Conservation (phyloP, 176 grass and related monocot genomes). For the Aegilops bicornis region DNA sequence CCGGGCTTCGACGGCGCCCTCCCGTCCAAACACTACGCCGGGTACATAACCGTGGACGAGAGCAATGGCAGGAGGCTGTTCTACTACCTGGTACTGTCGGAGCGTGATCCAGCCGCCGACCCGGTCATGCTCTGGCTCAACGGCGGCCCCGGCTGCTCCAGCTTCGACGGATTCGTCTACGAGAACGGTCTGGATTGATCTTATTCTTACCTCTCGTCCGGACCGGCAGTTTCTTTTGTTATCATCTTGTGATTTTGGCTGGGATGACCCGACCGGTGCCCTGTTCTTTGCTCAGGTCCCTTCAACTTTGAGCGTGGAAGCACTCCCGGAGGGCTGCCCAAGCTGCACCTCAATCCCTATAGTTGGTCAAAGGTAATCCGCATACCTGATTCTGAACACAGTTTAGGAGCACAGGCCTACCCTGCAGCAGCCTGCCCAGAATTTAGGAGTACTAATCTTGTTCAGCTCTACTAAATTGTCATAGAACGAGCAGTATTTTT, state of each 20-base stretch:
- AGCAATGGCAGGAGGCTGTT: conserved; percentile 52
- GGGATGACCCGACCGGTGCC: too few species aligned
- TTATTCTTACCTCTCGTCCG: not conserved
- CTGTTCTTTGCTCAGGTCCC: conserved; percentile 36
- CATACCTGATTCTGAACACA: too few species aligned
- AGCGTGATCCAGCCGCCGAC: conserved; percentile 59
- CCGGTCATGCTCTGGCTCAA: conserved; percentile 90
- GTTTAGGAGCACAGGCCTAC: too few species aligned
- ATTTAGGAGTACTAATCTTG: too few species aligned
- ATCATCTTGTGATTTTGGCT: not conserved
- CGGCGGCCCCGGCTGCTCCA: conserved; percentile 88
- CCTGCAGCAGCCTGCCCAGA: too few species aligned
- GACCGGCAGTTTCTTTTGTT: not conserved
- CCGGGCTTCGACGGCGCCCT: conserved; percentile 56
- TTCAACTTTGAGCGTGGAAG: conserved; percentile 71
- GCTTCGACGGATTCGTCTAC: conserved; percentile 89
- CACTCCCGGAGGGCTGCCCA: conserved; percentile 39
- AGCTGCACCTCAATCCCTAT: conserved; percentile 77
- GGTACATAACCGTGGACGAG: conserved; percentile 58
- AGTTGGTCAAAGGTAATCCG: conserved; percentile 80
- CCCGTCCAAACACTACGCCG: conserved; percentile 69
- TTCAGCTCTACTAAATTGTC: too few species aligned
- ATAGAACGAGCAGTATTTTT: not conserved
- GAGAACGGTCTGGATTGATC: conserved; percentile 39
- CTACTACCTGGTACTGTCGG: conserved; percentile 75